Evolutionary conservation across 1,139 yeast species (phyloP), one percentile per base, ranked within the genome.

Genomic region (Meyerozyma smithsonii): DNA sequence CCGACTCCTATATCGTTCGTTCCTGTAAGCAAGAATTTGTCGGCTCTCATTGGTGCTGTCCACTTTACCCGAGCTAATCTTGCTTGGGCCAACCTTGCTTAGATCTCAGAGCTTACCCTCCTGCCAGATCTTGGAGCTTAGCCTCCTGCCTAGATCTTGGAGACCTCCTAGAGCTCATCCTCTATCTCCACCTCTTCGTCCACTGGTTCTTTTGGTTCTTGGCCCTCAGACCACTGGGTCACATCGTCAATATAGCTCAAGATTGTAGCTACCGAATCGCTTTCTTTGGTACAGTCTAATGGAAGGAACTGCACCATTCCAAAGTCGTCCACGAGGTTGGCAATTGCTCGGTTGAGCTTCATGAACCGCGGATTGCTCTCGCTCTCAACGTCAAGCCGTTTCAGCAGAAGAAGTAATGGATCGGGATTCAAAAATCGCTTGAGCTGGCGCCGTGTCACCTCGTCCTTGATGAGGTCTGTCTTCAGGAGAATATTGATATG

Each of bases 281-380:
- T 72, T 33, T 89, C 84, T 56, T 85, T 83, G 36, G 81, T 74
- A 36, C 96, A 83, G 54, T 88, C 94, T 47, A 92, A 70, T 0
- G 98, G 97, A 47, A 92, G 66, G 56, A 89, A 92, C 57, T 92
- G 97, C 3, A 92, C 97, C 99, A 92, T 92, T 7, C 98, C 97
- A 61, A 92, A 92, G 56, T 94, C 99, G 58, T 94, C 97, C 26
- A 87, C 90, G 50, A 92, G 69, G 48, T 84, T 81, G 1, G 97
- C 97, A 50, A 92, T 89, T 21, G 92, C 75, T 50, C 77, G 77
- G 58, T 88, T 92, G 45, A 92, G 72, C 46, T 72, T 78, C 34
- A 82, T 75, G 54, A 81, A 92, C 53, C 76, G 82, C 25, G 96
- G 95, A 59, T 89, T 92, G 35, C 58, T 50, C 65, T 71, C 56